Percentiles rank a stretch among this genome's conserved stretches.
phyloP scores from a whole-genome alignment of 2,329 filamentous ascomycete genomes.

The Ciborinia camelliae region DNA sequence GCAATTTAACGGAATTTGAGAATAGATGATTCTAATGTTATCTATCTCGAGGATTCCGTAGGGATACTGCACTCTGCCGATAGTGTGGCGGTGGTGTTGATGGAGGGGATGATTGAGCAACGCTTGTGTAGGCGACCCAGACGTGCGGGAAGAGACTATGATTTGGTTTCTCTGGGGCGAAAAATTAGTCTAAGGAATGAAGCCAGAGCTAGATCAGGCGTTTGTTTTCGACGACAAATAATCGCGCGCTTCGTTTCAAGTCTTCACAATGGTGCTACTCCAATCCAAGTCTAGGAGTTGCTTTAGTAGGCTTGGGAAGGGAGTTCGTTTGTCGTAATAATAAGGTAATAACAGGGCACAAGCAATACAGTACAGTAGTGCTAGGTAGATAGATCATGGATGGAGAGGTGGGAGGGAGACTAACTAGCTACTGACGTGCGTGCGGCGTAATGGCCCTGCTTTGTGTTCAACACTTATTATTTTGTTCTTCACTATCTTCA shows the following conservation, averaged over 20 bases:
- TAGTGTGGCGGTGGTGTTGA: not conserved
- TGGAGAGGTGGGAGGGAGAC: not conserved
- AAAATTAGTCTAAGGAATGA: constrained; percentile 19
- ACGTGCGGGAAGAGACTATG: constrained; percentile 27
- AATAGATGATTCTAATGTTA: not conserved
- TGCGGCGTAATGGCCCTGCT: constrained; percentile 10
- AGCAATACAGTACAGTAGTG: constrained; percentile 3
- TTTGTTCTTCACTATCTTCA: constrained; percentile 5
- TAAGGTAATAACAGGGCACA: not conserved
- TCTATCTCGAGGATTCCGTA: not conserved
- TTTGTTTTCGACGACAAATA: constrained; percentile 20
- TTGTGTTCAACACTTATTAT: not conserved
- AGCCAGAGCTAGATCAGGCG: constrained; percentile 20
- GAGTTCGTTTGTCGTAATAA: constrained; percentile 5
- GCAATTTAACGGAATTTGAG: not conserved
- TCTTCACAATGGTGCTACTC: constrained; percentile 16
- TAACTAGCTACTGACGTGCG: constrained; percentile 16
- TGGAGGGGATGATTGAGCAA: constrained; percentile 19
- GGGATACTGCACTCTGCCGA: not conserved
- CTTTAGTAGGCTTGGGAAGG: constrained; percentile 1
- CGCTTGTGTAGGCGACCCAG: constrained; percentile 34
- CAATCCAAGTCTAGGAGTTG: constrained; percentile 11
- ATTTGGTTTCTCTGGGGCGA: constrained; percentile 24
- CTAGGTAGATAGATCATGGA: not conserved
- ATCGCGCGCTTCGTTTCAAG: constrained; percentile 25